These are phyloP conservation scores for Eucalyptus polybractea DNA, from an alignment of 345 rosid species.

Conservation along the genomic window DNA sequence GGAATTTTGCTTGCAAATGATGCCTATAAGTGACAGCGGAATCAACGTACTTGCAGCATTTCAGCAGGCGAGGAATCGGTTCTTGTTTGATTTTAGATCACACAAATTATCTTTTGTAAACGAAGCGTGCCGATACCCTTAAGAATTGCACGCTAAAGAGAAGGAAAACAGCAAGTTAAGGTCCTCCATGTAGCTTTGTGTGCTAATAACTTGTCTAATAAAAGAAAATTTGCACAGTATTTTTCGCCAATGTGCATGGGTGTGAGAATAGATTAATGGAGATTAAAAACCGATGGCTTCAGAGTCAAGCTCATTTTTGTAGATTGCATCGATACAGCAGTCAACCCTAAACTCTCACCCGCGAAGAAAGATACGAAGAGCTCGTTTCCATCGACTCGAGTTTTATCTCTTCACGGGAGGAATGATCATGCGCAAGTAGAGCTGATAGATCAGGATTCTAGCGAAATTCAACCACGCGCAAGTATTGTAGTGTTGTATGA, in stretches of 20 bases:
- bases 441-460: not conserved
- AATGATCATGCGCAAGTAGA: not conserved
- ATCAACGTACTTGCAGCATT: not conserved
- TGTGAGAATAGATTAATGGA: not conserved
- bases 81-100: not conserved
- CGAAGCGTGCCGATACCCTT: not conserved
- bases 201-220: not conserved
- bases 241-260: not conserved
- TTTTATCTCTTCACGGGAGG: not conserved
- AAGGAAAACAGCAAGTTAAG: not conserved
- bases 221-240: not conserved
- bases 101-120: not conserved
- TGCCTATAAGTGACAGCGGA: not conserved
- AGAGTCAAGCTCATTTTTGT: not conserved
- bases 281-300: not conserved
- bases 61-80: not conserved
- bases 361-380: not conserved
- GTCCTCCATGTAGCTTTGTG: not conserved
- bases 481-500: too few species aligned
- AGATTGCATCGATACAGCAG: not conserved
- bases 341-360: not conserved
- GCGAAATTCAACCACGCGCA: not conserved
- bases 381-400: not conserved
- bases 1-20: not conserved
- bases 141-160: not conserved